Evolutionary conservation across 2,329 filamentous ascomycete genomes (phyloP), one percentile per base, ranked within the genome.

Genomic region (Diaporthe ilicicola): DNA sequence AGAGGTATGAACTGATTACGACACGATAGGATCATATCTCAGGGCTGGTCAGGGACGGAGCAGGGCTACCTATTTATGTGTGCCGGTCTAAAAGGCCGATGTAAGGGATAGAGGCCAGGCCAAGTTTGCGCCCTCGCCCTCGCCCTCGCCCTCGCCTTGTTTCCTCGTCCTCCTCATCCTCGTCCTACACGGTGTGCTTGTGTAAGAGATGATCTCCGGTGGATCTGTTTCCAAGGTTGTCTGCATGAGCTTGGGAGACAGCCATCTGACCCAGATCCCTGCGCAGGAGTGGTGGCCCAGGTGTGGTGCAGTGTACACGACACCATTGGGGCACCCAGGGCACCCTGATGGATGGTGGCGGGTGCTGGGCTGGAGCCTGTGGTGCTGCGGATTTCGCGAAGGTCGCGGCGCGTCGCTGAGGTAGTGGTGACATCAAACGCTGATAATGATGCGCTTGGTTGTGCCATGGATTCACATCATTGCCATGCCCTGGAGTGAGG

Each of bases 51-150:
- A 48, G 50, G 62, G 19, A 59, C 66, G 64, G 51, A 65, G 67
- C 64, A 68, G 44, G 64, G 64, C 55, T 65, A 34, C 39, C 48
- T 64, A 70, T 72, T 72, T 65, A 67, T 67, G 59, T 69, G 54
- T 67, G 44, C 64, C 59, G 51, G 37, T 3, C 39, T 19, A 27
- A 39, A 22, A 39, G 65, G 2, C 54, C 66, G 32, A 62, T 24
- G 34, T 29, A 50, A 50, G 48, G 55, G 46, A 15, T 19, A 12
- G 50, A 32, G 29, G 19, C 44, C 44, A 48, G 44, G 5, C 13
- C 32, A 39, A 15, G 13, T 13, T 32, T 27, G 12, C 39, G 56
- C 39, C 22, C 39, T 27, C 15, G 39, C 55, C 39, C 19, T 48
- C 56, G 19, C 42, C 56, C 39, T 27, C 15, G 39, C 55, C 39